These are phyloP conservation scores for Citrus glauca DNA, from an alignment of 345 rosid genomes.

Conservation along the genomic window DNA sequence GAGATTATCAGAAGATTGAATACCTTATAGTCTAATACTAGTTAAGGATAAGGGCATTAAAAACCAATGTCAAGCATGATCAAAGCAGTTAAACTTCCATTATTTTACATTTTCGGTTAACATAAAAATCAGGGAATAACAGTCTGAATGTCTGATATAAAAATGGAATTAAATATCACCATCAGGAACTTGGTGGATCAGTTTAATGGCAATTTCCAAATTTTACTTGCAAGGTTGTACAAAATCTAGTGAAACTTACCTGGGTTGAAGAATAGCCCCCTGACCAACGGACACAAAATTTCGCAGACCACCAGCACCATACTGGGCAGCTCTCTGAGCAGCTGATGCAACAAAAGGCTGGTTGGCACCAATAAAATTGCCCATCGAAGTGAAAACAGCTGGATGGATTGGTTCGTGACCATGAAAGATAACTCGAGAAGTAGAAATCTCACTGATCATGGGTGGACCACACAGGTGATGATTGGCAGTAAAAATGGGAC, in stretches of 20 bases:
- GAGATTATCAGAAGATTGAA: background rate
- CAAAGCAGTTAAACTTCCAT: background rate
- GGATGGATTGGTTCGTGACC: background rate
- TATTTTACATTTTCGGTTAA: background rate
- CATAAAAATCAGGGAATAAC: background rate
- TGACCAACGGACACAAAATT: background rate
- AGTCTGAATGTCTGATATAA: background rate
- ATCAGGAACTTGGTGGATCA: background rate
- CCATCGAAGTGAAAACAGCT: background rate
- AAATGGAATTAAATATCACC: background rate
- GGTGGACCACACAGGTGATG: background rate
- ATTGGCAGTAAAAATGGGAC: background rate
- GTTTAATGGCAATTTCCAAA: background rate
- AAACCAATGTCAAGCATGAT: background rate
- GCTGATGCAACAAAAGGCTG: background rate
- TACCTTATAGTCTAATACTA: background rate
- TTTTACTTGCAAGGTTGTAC: background rate
- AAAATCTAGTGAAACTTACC: conserved; percentile 7
- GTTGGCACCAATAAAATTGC: background rate
- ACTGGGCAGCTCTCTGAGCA: background rate
- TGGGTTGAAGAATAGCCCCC: background rate
- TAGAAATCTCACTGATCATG: background rate
- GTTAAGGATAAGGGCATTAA: background rate
- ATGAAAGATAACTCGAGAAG: background rate
- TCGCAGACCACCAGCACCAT: background rate